Base-by-base conservation (phyloP, 129 eudicot genomes). In the Rutidosis leptorrhynchoides region DNA sequence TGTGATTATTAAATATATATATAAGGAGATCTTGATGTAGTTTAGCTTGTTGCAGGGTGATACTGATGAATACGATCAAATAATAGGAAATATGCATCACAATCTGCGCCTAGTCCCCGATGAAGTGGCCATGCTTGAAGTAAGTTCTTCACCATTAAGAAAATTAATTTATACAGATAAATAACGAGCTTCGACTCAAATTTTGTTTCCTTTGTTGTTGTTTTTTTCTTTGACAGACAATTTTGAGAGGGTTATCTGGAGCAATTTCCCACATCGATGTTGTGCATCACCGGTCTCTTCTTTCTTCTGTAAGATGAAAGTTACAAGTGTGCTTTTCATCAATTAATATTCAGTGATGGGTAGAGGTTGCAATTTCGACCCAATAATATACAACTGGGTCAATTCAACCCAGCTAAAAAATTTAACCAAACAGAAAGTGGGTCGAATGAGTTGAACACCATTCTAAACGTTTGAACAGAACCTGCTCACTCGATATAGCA, bases 51-150 rank as follows among this genome's bases (percentile, higher is more conserved):
- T 35, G 7, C 73, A 91, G 98, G 96, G 90, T 76, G 85, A 87
- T 24, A 62, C 67, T 0, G 86, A 72, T 52, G 64, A 64, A 54
- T 91, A 91, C 76, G 77, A 85, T 19, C 81, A 81, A 69, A 73
- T 90, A 58, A 57, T 87, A 69, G 84, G 83, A 25, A 80, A 84
- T 74, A 70, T 90, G 59, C 90, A 78, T 76, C 62, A 81, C 75
- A 69, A 74, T 55, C 70, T 69, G 56, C 80, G 70, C 52, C 77
- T 87, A 6, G 58, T 43, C 21, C 84, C 96, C 26, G 96, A 87
- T 51, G 95, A 90, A 62, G 90, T 83, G 74, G 98, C 96, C 55
- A 65, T 81, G 76, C 98, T 87, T 59, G 95, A 85, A 87, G 98
- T 91, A 83, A 65, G 83, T 69, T 68, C 16, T 16, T 49, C 57